Evolutionary conservation across 768 basidiomycete genomes (phyloP).

Genomic region (Sarcomyxa edulis): DNA sequence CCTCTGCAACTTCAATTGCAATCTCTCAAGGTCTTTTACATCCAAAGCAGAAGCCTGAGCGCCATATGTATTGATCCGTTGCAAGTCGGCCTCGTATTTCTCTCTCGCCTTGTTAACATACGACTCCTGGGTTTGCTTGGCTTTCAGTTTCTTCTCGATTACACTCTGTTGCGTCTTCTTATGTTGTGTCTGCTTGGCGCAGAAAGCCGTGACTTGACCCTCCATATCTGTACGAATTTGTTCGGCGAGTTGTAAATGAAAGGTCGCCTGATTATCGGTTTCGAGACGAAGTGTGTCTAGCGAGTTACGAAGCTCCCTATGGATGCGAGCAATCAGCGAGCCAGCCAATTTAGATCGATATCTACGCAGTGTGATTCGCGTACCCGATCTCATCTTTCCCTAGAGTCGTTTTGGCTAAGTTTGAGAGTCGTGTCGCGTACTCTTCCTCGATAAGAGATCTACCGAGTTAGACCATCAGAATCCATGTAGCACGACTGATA

Average conservation of each 20-base stretch:
- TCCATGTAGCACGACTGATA: slow-evolving; percentile 1
- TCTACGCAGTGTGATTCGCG: slow-evolving; percentile 29
- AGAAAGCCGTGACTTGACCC: slow-evolving; percentile 52
- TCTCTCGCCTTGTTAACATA: slow-evolving; percentile 88
- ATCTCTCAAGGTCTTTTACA: slow-evolving; percentile 90
- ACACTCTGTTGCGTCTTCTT: slow-evolving; percentile 67
- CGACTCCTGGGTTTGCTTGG: slow-evolving; percentile 79
- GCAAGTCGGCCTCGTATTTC: slow-evolving; percentile 89
- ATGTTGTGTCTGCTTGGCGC: slow-evolving; percentile 62
- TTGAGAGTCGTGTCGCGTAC: slow-evolving; percentile 80
- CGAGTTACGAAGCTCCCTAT: slow-evolving; percentile 78
- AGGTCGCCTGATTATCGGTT: slow-evolving; percentile 75
- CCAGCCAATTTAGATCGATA: too few relatives aligned
- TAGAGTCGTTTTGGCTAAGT: slow-evolving; percentile 68
- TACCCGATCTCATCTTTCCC: slow-evolving; percentile 95
- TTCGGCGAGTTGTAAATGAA: slow-evolving; percentile 68
- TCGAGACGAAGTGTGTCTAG: slow-evolving; percentile 78
- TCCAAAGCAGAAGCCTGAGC: slow-evolving; percentile 80
- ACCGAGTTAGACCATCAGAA: not conserved
- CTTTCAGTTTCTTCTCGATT: slow-evolving; percentile 90
- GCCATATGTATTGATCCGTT: slow-evolving; percentile 90
- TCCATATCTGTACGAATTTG: slow-evolving; percentile 79
- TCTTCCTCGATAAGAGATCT: slow-evolving; percentile 94
- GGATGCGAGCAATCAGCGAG: too few relatives aligned
- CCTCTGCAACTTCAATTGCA: slow-evolving; percentile 79